A percentile compares a stretch with the other conserved stretches of the same genome.
phyloP scores from a whole-genome alignment of 2,329 filamentous ascomycete species.

The Fusarium oligoseptatum region DNA sequence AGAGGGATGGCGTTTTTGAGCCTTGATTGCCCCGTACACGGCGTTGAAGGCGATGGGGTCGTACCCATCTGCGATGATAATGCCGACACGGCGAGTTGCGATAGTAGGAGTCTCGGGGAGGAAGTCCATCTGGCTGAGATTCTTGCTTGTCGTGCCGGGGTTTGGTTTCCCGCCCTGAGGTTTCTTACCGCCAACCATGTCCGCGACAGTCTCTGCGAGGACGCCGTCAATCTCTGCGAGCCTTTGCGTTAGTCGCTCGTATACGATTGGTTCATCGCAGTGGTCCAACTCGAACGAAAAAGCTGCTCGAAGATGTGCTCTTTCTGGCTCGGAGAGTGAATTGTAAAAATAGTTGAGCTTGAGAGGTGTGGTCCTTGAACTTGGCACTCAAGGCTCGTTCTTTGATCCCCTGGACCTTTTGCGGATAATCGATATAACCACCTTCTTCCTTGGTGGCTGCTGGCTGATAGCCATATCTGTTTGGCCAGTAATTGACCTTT shows the following conservation, averaged over 20 bases:
- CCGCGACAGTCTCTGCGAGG: conserved; percentile 77
- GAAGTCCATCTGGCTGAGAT: conserved; percentile 78
- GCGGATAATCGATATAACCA: conserved; percentile 75
- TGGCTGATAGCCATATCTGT: conserved; percentile 72
- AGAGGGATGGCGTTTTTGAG: conserved; percentile 75
- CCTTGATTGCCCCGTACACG: conserved; percentile 73
- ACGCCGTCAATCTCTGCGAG: conserved; percentile 79
- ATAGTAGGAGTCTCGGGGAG: conserved; percentile 75
- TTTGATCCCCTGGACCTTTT: conserved; percentile 78
- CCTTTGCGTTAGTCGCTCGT: conserved; percentile 76
- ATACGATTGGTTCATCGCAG: conserved; percentile 83
- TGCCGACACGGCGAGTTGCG: conserved; percentile 77
- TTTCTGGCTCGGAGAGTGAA: conserved; percentile 76
- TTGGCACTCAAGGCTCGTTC: conserved; percentile 76
- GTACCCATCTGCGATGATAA: conserved; percentile 84
- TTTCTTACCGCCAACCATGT: conserved; percentile 75
- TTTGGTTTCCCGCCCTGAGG: conserved; percentile 70
- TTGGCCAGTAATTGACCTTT: conserved; percentile 75
- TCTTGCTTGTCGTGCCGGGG: conserved; percentile 75
- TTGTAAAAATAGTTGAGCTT: conserved; percentile 88
- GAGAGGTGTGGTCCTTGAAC: conserved; percentile 82
- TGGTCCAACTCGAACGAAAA: conserved; percentile 84
- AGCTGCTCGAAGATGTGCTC: conserved; percentile 78
- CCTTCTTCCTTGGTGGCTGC: conserved; percentile 73
- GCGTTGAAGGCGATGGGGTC: conserved; percentile 75